Conservation (phyloP, 208 protist genomes). For the Trypanosoma lewisi region DNA sequence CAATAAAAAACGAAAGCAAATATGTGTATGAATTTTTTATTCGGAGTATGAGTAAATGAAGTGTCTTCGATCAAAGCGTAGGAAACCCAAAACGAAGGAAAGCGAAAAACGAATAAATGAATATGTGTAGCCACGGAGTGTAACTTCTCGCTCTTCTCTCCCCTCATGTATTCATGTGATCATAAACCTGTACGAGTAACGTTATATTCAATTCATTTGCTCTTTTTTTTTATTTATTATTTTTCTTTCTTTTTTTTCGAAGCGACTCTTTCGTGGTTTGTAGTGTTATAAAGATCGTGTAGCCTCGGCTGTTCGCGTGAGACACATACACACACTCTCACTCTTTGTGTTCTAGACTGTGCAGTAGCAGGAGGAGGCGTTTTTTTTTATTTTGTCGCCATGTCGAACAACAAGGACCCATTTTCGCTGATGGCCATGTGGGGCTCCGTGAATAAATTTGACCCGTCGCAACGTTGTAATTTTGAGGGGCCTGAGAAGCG, state of each 20-base stretch:
- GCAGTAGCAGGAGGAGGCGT: neutral
- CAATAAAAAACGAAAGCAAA: too few relatives aligned
- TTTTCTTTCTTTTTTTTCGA: constrained; percentile 8
- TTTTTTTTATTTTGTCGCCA: constrained; percentile 4
- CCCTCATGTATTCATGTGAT: too few relatives aligned
- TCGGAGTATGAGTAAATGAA: too few relatives aligned
- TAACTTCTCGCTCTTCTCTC: too few relatives aligned
- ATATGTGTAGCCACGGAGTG: too few relatives aligned
- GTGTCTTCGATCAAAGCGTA: too few relatives aligned
- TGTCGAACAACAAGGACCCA: constrained; percentile 61
- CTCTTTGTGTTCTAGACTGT: neutral
- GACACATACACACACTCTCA: neutral
- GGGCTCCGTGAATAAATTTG: constrained; percentile 74
- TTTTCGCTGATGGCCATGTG: constrained; percentile 90
- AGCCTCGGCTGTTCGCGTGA: neutral
- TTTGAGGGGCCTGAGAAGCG: constrained; percentile 94
- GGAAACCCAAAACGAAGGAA: too few relatives aligned
- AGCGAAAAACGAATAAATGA: too few relatives aligned
- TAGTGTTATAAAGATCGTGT: constrained; percentile 1
- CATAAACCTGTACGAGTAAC: too few relatives aligned
- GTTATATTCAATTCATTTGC: too few relatives aligned
- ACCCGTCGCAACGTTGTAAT: constrained; percentile 75
- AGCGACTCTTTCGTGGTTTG: constrained; percentile 10
- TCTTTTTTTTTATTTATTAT: constrained; percentile 14
- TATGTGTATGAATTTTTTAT: too few relatives aligned